Evolutionary conservation across 768 basidiomycete species (phyloP).

Genomic region (Stropharia rugosoannulata): DNA sequence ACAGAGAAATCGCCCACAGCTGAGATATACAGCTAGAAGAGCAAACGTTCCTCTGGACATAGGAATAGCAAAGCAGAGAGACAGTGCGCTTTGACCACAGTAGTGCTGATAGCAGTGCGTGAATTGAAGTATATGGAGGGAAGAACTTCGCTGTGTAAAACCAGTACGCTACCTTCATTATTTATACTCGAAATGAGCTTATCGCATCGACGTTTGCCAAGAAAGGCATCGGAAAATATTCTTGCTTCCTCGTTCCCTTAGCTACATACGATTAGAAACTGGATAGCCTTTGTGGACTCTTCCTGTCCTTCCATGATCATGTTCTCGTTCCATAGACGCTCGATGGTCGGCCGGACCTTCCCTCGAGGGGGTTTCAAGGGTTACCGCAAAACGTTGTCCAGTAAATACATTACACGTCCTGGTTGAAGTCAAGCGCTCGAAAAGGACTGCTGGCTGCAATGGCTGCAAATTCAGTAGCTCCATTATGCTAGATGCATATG

Average conservation of each 20-base stretch:
- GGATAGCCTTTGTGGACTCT: slow-evolving; percentile 26
- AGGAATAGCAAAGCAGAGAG: slow-evolving; percentile 14
- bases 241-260: not conserved
- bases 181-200: slow-evolving; percentile 12
- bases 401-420: no score
- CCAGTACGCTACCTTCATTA: slow-evolving; percentile 1
- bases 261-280: slow-evolving; percentile 17
- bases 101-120: not conserved
- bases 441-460: not conserved
- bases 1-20: slow-evolving; percentile 31
- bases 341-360: slow-evolving; percentile 25
- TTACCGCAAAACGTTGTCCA: not conserved
- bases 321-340: slow-evolving; percentile 3
- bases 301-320: slow-evolving; percentile 12
- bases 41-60: slow-evolving; percentile 6
- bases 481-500: not conserved
- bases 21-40: slow-evolving; percentile 28
- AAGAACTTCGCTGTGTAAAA: not conserved
- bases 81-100: not conserved
- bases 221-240: slow-evolving; percentile 6
- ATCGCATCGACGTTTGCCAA: not conserved
- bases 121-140: not conserved
- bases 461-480: not conserved
- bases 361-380: not conserved
- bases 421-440: no score